phyloP scores from a whole-genome alignment of 164 flowering plant genomes.

The Nelumbo lutea region DNA sequence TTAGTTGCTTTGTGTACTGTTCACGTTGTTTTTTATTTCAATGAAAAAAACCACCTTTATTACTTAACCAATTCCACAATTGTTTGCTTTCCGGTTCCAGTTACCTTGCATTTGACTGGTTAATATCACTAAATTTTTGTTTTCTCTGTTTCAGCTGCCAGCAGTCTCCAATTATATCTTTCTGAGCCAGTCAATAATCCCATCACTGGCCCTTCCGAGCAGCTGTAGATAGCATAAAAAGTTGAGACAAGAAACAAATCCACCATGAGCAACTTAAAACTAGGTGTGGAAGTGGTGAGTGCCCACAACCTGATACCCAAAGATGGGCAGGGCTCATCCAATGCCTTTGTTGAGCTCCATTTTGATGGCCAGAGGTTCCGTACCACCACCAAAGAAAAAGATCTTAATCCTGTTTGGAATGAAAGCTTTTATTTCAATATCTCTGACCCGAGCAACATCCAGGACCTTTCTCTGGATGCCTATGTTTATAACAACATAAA shows the following conservation, averaged over 20 bases:
- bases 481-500: slow-evolving; percentile 44
- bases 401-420: slow-evolving; percentile 90
- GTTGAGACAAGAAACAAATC: not conserved
- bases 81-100: too few species aligned
- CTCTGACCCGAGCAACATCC: slow-evolving; percentile 62
- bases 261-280: slow-evolving; percentile 65
- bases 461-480: slow-evolving; percentile 57
- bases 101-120: too few species aligned
- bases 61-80: too few species aligned
- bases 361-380: slow-evolving; percentile 79
- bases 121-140: not conserved
- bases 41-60: too few species aligned
- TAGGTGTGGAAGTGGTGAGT: slow-evolving; percentile 74
- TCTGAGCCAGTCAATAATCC: slow-evolving; percentile 4
- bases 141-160: slow-evolving; percentile 11
- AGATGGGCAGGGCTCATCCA: slow-evolving; percentile 84
- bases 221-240: too few species aligned
- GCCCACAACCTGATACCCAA: slow-evolving; percentile 87
- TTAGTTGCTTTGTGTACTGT: too few species aligned
- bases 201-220: slow-evolving; percentile 5
- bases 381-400: slow-evolving; percentile 75
- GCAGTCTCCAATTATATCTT: slow-evolving; percentile 1
- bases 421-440: slow-evolving; percentile 87
- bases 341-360: slow-evolving; percentile 66
- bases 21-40: too few species aligned